Evolutionary conservation across 2,329 filamentous ascomycete genomes (phyloP).

Genomic region (Sporothrix brasiliensis): DNA sequence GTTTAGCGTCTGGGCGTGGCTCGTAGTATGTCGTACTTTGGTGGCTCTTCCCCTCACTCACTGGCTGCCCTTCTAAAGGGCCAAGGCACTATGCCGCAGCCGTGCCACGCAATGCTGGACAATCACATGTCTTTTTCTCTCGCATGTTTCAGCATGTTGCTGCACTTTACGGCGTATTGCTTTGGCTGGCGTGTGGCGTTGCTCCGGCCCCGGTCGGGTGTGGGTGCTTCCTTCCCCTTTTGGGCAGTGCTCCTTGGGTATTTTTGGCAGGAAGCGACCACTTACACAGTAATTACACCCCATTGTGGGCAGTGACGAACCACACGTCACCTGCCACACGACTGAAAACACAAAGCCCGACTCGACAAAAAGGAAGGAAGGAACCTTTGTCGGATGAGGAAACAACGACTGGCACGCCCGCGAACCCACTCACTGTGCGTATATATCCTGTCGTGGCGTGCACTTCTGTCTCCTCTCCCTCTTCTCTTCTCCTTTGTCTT

Average conservation of each 20-base stretch:
- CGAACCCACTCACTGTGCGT: neutral
- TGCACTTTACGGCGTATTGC: slow-evolving; percentile 6
- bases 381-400: neutral
- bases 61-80: neutral
- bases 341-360: neutral
- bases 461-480: neutral
- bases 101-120: slow-evolving; percentile 3
- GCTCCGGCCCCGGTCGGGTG: neutral
- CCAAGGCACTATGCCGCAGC: slow-evolving; percentile 22
- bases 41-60: neutral
- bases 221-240: slow-evolving; percentile 26
- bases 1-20: neutral
- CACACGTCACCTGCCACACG: slow-evolving; percentile 12
- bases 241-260: slow-evolving; percentile 25
- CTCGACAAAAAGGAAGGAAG: neutral
- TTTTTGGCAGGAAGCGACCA: slow-evolving; percentile 5
- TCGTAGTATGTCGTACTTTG: too few species aligned
- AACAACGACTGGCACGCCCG: slow-evolving; percentile 19
- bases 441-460: slow-evolving; percentile 12
- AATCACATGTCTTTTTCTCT: slow-evolving; percentile 23
- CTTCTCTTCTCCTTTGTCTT: neutral
- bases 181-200: neutral
- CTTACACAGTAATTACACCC: slow-evolving; percentile 31
- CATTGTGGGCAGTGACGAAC: neutral
- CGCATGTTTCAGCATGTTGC: neutral